Evolutionary conservation across 192 early-diverging fungal genomes (phyloP).

Genomic region (Allomyces macrogynus): DNA sequence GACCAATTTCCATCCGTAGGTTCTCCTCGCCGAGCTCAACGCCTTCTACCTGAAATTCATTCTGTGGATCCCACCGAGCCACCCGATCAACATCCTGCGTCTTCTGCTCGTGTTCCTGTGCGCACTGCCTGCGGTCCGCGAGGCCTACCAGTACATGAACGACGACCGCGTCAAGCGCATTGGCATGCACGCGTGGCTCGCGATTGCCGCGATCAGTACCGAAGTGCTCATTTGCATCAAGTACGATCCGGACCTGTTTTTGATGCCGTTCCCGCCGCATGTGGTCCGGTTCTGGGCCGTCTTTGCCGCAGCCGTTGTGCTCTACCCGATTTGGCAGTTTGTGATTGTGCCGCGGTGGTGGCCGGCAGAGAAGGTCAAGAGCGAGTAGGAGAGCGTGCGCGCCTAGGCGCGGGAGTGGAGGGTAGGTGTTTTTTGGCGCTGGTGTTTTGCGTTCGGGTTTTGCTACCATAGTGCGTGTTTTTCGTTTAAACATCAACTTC

Average conservation of each 20-base stretch:
- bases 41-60: constrained; percentile 89
- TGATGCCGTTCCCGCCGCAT: background rate
- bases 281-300: background rate
- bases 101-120: constrained; percentile 65
- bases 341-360: background rate
- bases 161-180: constrained; percentile 46
- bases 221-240: constrained; percentile 84
- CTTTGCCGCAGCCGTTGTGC: background rate
- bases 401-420: too few species aligned
- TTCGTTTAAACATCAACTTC: too few species aligned
- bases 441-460: too few species aligned
- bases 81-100: constrained; percentile 56
- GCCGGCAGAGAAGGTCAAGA: background rate
- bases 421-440: too few species aligned
- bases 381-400: background rate
- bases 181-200: constrained; percentile 84
- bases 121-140: constrained; percentile 67
- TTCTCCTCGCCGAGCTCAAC: constrained; percentile 65
- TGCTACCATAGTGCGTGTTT: too few species aligned
- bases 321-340: background rate
- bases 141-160: constrained; percentile 75
- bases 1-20: constrained; percentile 17
- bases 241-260: constrained; percentile 9
- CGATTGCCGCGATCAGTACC: constrained; percentile 65
- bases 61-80: constrained; percentile 75